phyloP scores from a whole-genome alignment of 257 asterid species.

The Leonotis leonurus region DNA sequence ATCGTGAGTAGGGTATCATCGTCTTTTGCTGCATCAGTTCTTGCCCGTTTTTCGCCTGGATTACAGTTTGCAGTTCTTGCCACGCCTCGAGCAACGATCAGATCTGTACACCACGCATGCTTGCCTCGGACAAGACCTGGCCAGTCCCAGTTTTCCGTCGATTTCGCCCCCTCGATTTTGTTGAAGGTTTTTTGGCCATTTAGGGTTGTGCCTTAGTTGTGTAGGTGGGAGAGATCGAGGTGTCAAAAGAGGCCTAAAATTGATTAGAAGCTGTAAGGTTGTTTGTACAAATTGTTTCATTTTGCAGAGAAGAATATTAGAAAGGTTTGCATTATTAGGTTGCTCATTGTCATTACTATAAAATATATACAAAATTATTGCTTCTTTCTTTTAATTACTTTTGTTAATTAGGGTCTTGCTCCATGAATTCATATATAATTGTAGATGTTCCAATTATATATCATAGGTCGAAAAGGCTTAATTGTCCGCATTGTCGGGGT shows the following conservation, averaged over 20 bases:
- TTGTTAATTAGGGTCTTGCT: background rate
- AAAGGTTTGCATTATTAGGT: background rate
- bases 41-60: background rate
- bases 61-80: background rate
- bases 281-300: constrained; percentile 2
- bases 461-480: no score
- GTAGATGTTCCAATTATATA: no score
- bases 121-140: background rate
- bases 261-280: background rate
- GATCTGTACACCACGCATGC: background rate
- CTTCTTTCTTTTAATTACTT: background rate
- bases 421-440: no score
- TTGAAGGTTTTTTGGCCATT: background rate
- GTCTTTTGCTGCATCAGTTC: background rate
- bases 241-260: background rate
- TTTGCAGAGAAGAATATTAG: background rate
- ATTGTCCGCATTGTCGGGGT: no score
- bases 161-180: background rate
- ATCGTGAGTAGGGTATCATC: constrained; percentile 11
- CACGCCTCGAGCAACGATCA: background rate
- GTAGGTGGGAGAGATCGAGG: background rate
- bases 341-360: background rate
- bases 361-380: background rate
- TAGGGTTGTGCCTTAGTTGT: background rate
- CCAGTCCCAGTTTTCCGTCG: background rate